Evolutionary conservation across 2,329 filamentous ascomycete genomes (phyloP), one percentile per base, ranked within the genome.

Genomic region (Dactylella cylindrospora): DNA sequence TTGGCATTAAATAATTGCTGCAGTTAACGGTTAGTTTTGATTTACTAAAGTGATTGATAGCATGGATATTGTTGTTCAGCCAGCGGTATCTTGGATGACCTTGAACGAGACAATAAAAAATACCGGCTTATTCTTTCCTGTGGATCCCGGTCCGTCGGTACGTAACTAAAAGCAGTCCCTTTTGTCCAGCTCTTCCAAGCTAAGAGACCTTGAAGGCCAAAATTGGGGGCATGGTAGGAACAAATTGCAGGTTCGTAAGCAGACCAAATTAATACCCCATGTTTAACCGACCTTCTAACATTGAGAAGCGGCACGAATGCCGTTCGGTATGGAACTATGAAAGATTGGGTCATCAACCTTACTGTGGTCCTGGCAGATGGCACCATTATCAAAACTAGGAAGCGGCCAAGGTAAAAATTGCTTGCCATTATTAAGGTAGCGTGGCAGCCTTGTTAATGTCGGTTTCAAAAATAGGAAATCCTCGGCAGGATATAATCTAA

Each of bases 261-360:
- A 20, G 15, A 38, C 39, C 22, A 17, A 17, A 26, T 5, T 41
- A 33, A 22, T 26, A 40, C 26, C 19, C 31, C 25, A n/a, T 5
- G 8, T 23, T 46, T 25, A 6, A 22, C 28, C 17, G 8, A n/a
- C 7, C 26, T 23, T 19, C 29, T 41, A 23, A 52, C 8, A 50
- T 45, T 82, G 79, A 41, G 15, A 75, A 81, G 78, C 70, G 90
- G 90, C 59, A 95, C 90, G 10, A 95, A 95, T 72, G 85, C 90
- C 12, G 95, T 94, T 75, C 80, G 90, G 55, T 95, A 95, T 72
- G 90, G 90, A 65, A 95, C 90, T 1, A 95, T 95, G 89, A 84
- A 88, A 65, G 90, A 95, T 71, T 95, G 90, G 90, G 90, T 95
- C 9, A 75, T 95, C 17, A 86, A 82, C 49, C 74, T 95, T 67